Evolutionary conservation across 2,329 filamentous ascomycete genomes (phyloP), one percentile per base, ranked within the genome.

Genomic region (Davidsoniella australis): DNA sequence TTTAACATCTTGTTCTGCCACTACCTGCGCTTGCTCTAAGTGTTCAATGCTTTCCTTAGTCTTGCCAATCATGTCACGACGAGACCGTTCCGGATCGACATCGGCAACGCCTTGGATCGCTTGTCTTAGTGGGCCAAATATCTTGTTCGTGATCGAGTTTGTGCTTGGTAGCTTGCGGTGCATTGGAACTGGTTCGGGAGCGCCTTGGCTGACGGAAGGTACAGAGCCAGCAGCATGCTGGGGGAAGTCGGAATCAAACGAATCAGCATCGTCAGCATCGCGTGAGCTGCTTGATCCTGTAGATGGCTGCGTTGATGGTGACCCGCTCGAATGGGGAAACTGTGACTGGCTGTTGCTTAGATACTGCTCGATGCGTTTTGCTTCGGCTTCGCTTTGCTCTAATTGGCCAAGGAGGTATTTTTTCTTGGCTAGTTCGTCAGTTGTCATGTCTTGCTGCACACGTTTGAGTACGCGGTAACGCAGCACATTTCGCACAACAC

Each of bases 371-470:
- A 98, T 91, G 43, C 93, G 79, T 60, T 84, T 84, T 0, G 91
- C 88, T 66, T 98, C 91, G 5, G 82, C 75, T 64, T 98, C 91
- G 60, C 89, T 96, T 52, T 80, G 78, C 66, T 98, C 91, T n/a
- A 98, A 68, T 44, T 88, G 83, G 41, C 94, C 85, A 12, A 98
- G 71, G 10, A 91, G 71, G 2, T 74, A 68, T 58, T 75, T 78
- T 68, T 96, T 96, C 70, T 89, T 94, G 49, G 81, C 75, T 9
- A 98, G 70, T 58, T 98, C 88, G 52, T 98, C 91, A 41, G 82
- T 81, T 1, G 91, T 96, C 80, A 96, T 89, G 61, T 98, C 91
- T 63, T 96, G 87, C 61, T 98, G 91, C 48, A 98, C 85, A 43
- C 91, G 76, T 68, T 98, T 98, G 54, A 95, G 68, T 2, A 96